These are phyloP conservation scores for Coemansia sp. DNA, from an alignment of 192 early-diverging fungal species.

Conservation along the genomic window DNA sequence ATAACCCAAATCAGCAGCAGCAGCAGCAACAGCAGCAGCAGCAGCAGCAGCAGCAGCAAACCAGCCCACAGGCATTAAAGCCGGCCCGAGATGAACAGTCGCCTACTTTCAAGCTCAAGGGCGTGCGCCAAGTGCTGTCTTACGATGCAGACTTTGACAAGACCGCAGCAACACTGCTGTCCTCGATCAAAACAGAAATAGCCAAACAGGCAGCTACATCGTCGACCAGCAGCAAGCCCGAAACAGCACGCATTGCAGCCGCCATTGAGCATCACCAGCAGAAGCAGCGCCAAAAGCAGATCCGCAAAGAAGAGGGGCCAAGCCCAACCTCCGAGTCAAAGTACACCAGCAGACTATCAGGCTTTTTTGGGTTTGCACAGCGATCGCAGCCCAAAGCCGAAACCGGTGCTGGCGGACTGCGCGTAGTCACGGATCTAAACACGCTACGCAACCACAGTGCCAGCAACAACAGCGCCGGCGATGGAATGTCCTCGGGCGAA, in stretches of 20 bases:
- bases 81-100: constrained; percentile 6
- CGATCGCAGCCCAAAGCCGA: constrained; percentile 15
- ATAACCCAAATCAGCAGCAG: neutral
- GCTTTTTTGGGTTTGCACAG: constrained; percentile 49
- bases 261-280: constrained; percentile 52
- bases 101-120: constrained; percentile 44
- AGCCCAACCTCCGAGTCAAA: constrained; percentile 2
- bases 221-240: constrained; percentile 1
- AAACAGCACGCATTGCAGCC: constrained; percentile 31
- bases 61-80: constrained; percentile 1
- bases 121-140: constrained; percentile 47
- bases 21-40: too few species aligned
- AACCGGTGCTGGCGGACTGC: constrained; percentile 14
- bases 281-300: constrained; percentile 27
- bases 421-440: constrained; percentile 35
- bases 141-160: constrained; percentile 49
- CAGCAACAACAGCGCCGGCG: neutral
- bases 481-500: constrained; percentile 22
- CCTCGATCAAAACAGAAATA: constrained; percentile 50
- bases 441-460: constrained; percentile 15
- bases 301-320: neutral
- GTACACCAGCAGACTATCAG: constrained; percentile 40
- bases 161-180: constrained; percentile 45
- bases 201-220: constrained; percentile 24
- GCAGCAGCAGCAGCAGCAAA: neutral